phyloP scores from a whole-genome alignment of 2,329 filamentous ascomycete genomes.

The Aspergillus sp. region DNA sequence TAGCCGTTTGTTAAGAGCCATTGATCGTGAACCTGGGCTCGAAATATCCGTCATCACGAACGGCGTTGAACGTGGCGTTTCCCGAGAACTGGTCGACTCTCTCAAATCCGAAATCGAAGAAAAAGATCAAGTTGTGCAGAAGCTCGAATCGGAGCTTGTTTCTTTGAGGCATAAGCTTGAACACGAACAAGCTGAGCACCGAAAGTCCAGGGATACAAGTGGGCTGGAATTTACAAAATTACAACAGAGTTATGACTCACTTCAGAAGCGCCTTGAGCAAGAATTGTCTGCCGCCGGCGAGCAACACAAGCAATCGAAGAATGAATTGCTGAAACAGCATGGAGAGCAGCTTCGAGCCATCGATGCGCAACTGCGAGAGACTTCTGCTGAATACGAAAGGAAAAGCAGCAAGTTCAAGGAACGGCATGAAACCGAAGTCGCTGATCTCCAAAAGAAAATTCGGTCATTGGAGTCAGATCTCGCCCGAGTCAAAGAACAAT shows the following conservation, averaged over 20 bases:
- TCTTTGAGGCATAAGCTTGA: conserved; percentile 57
- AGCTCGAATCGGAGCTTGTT: conserved; percentile 57
- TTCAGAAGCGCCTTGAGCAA: conserved; percentile 69
- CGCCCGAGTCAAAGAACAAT: conserved; percentile 49
- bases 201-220: conserved; percentile 61
- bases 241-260: conserved; percentile 66
- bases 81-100: conserved; percentile 87
- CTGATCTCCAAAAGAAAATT: conserved; percentile 62
- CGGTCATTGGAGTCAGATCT: conserved; percentile 56
- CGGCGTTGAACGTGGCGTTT: conserved; percentile 83
- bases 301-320: conserved; percentile 45
- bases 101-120: conserved; percentile 75
- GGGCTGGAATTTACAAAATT: conserved; percentile 57
- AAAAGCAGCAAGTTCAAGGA: conserved; percentile 38
- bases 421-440: conserved; percentile 59
- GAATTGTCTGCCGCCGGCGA: conserved; percentile 59
- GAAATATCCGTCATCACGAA: conserved; percentile 80
- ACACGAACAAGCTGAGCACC: conserved; percentile 72
- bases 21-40: conserved; percentile 85
- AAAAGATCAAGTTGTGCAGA: conserved; percentile 61
- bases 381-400: conserved; percentile 40
- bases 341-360: conserved; percentile 49
- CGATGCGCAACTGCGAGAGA: conserved; percentile 49
- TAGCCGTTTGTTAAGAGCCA: conserved; percentile 75
- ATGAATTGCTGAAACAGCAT: conserved; percentile 44